Base-by-base conservation (phyloP, 73 alveolate species). In the Paramecium pentaurelia region DNA sequence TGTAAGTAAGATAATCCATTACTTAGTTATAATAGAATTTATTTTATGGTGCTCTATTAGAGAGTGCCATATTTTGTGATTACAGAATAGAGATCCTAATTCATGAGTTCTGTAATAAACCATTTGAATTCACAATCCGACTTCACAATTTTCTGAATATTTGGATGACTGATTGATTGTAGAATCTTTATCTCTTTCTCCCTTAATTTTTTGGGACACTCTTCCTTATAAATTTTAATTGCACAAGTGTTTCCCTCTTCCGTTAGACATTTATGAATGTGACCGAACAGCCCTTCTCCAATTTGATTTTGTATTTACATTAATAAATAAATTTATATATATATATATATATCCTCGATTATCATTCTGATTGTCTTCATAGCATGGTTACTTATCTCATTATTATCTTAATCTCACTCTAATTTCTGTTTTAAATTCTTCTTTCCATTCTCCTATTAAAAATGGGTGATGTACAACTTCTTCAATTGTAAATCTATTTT, bases 251-350 rank as follows among this genome's bases (percentile, higher is more conserved):
- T 49, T 20, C 20, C 38, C 4, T 60, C 77, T 4, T 60, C 38
- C 8, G 38, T 22, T 60, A 60, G 6, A 60, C 77, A 60, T 60
- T 60, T 60, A 8, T 60, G 34, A 27, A 60, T 22, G 18, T 60
- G 44, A 60, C 77, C 38, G 38, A 60, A 60, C 77, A 60, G 77
- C 44, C 77, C 77, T 60, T 60, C 77, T 27, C 77, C 77, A 60
- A 60, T 60, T 30, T 60, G 18, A 60, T 60, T 30, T 27, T 27
- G 77, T 60, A 60, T 60, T 60, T 60, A 60, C 77, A 60, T 60
- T 60, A 27, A 40, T 60, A 49, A 49, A 4, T 49, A 49, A 49
- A 12, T 12, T 12, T 3, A 12, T 47, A 47, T 49, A 12, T 14
- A 49, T 49, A 49, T 49, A 42, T 42, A 42, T 22, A 22, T 22